Base-by-base conservation (phyloP, 2,329 filamentous ascomycete genomes). In the Cladosporium sphaerospermum region DNA sequence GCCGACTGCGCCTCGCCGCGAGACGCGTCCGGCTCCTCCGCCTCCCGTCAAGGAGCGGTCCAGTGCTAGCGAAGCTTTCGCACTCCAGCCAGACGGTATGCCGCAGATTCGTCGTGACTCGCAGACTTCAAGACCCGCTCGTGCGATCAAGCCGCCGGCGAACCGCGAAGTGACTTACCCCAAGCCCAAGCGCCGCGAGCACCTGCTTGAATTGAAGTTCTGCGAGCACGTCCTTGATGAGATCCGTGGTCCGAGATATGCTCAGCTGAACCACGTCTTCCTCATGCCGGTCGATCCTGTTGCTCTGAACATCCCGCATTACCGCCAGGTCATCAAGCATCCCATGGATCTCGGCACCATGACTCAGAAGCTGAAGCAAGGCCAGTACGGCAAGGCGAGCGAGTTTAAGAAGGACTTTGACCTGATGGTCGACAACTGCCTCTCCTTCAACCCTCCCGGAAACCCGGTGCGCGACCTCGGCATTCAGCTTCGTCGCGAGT, bases 341-440 rank as follows among this genome's bases (percentile, higher is more conserved):
- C 93, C 93, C 0, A 99, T 97, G 92, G 92, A 99, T 68, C 77
- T 96, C 46, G 78, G 80, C 13, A 96, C 89, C n/a, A 86, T 96
- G 65, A 77, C 81, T 34, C 78, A 78, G 40, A 95, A 95, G 71
- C 77, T 96, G 39, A 82, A 85, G 61, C 77, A 77, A 10, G 89
- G 90, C 23, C 82, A 89, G 53, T 97, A 97, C 65, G 80, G 83
- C 59, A 89, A 79, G 53, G 79, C 88, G 1, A 90, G 89, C 68
- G 91, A 96, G 43, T 89, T 97, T 62, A 87, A 95, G 64, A 80
- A 80, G 54, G 91, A 95, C 64, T 81, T 96, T 52, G 80, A 83
- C 45, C 80, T 90, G 53, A 91, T 97, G 60, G 85, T 96, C 64
- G 78, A 82, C 61, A 99, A 99, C 69, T 96, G 92, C 69, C 89